These are phyloP conservation scores for Vigna radiata DNA, from an alignment of 306 rosid genomes.

Conservation along the genomic window DNA sequence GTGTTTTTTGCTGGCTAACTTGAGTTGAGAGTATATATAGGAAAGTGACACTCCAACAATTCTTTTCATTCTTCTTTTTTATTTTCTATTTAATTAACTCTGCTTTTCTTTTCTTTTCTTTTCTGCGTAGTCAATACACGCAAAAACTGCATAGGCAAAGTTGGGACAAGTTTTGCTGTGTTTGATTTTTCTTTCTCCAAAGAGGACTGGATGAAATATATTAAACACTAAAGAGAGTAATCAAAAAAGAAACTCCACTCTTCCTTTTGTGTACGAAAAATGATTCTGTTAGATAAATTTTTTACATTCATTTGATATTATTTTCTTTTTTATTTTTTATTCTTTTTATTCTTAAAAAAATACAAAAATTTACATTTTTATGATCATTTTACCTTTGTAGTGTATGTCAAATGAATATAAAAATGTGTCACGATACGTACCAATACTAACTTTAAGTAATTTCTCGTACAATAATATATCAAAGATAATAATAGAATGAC, in stretches of 20 bases:
- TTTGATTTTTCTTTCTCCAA: slow-evolving; percentile 43
- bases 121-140: slow-evolving; percentile 60
- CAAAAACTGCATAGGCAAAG: slow-evolving; percentile 47
- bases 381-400: no score
- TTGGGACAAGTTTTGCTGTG: slow-evolving; percentile 40
- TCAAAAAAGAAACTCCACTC: neutral
- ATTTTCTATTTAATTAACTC: slow-evolving; percentile 13
- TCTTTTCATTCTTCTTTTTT: slow-evolving; percentile 41
- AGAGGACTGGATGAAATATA: slow-evolving; percentile 48
- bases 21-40: slow-evolving; percentile 77
- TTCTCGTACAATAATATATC: no score
- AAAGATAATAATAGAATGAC: accelerated
- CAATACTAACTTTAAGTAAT: no score
- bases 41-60: slow-evolving; percentile 86
- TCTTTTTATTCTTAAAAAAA: no score
- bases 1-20: slow-evolving; percentile 41
- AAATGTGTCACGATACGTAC: no score
- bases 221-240: neutral
- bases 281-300: no score
- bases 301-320: no score
- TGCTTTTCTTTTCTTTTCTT: slow-evolving; percentile 28
- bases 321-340: no score
- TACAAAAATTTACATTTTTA: no score
- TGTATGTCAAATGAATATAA: no score
- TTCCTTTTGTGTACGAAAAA: no score